phyloP scores from a whole-genome alignment of 2,329 filamentous ascomycete genomes.

The Colletotrichum simmondsii region DNA sequence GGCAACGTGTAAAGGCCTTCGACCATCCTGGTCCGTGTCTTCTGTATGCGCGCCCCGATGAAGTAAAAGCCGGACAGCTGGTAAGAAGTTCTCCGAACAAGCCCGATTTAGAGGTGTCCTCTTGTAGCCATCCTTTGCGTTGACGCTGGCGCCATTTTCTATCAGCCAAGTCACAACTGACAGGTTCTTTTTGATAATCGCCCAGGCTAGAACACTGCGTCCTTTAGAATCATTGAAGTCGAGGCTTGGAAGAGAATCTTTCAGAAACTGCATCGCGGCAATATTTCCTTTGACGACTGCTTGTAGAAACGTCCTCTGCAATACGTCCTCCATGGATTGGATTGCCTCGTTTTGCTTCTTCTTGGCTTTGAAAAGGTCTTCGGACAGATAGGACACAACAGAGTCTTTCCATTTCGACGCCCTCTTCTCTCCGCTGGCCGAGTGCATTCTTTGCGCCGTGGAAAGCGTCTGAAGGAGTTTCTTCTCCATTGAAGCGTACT shows the following conservation, averaged over 20 bases:
- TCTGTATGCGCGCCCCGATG: too few relatives aligned
- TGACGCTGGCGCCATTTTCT: background rate
- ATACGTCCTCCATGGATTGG: background rate
- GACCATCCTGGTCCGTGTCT: too few relatives aligned
- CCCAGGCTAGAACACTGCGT: background rate
- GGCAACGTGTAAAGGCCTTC: too few relatives aligned
- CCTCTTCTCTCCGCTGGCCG: background rate
- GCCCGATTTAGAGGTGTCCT: too few relatives aligned
- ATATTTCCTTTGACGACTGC: background rate
- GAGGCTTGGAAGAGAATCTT: background rate
- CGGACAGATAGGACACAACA: background rate
- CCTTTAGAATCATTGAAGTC: background rate
- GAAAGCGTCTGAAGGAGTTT: background rate
- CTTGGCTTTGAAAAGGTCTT: background rate
- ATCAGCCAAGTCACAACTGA: background rate
- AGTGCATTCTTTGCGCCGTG: background rate
- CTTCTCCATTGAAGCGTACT: background rate
- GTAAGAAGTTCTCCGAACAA: too few relatives aligned
- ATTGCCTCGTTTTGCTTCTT: background rate
- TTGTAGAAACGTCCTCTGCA: background rate
- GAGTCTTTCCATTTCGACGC: background rate
- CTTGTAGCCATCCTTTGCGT: too few relatives aligned
- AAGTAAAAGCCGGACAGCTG: too few relatives aligned
- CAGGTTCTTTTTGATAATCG: background rate
- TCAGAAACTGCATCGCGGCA: background rate